Evolutionary conservation across 1,284 basidiomycete genomes (phyloP), one percentile per base, ranked within the genome.

Genomic region (Melampsora abietis-canadensis): DNA sequence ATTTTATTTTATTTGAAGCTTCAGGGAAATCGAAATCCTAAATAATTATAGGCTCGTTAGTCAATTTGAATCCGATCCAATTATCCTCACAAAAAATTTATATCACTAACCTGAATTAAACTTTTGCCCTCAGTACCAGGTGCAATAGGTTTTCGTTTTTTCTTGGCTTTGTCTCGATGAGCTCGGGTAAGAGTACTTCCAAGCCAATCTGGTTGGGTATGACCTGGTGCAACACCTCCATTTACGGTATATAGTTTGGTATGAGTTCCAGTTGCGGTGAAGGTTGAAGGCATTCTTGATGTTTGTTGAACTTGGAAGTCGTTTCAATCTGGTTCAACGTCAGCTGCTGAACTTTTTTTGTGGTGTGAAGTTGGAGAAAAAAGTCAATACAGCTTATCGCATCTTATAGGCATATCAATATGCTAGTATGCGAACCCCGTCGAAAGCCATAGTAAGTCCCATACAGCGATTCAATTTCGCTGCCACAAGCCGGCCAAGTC

Each of bases 11-110:
- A 82, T 93, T 95, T 80, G 92, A 93, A 14, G 94, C 94, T 81
- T 97, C 93, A 10, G 96, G 94, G 78, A 99, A 98, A 79, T 94
- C 92, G 82, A 98, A 96, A 77, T 95, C 91, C 81, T 96, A 93
- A 24, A 46, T 4, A 31, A 21, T 40, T 8, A 79, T 68, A 81
- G 34, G 3, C 10, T 37, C 77, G 74, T 80, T 78, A 77, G 81
- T 81, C 54, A 78, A 78, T 12, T 77, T 51, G 8, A 19, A 51
- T 6, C 48, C 21, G 34, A 37, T 37, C 7, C 51, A 54, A 27
- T 21, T 2, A 54, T 54, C 51, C 27, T 54, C 19, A 12, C n/a
- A 37, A 21, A 7, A 54, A 54, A n/a, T 54, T 19, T 21, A 51
- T 5, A 51, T 21, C 10, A 63, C 68, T 31, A 21, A 63, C 68